Evolutionary conservation across 371 early-diverging fungal genomes (phyloP), one percentile per base, ranked within the genome.

Genomic region (Saksenaea oblongispora): DNA sequence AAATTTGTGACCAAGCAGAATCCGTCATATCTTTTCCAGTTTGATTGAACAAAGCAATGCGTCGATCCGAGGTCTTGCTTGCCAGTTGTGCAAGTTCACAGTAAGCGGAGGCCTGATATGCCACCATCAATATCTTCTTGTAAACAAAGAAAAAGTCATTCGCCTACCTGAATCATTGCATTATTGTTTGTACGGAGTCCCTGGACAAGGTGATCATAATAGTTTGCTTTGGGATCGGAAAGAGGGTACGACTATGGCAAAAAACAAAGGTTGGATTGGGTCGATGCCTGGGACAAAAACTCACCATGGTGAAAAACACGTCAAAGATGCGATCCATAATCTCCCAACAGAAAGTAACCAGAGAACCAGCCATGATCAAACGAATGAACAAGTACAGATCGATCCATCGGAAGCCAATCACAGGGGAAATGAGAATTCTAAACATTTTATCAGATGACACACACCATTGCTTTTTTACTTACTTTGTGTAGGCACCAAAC

Each of bases 1-100:
- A 79, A 36, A 85, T 70, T 17, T 70, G 78, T 36, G 73, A 64
- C 84, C 85, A 87, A 11, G 76, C 72, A 13, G 79, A 79, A n/a
- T 64, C 66, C 4, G 62, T 28, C 0, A 71, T 58, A 2, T 74
- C 71, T n/a, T 66, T 69, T n/a, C 68, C 62, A 10, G 75, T 70
- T 4, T 74, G 73, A 4, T 59, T 42, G 60, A 78, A 85, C 5
- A 85, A 61, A 0, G 70, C 69, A 3, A 37, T 39, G 27, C 87
- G 80, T 55, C 73, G 61, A 3, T 65, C 62, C 0, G 78, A 64
- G 1, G 57, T 35, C 35, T 78, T 72, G 18, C 69, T 66, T 7
- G 82, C 61, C 36, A 84, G 41, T 2, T 63, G 58, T 15, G 71
- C 76, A 9, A 87, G 64, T 56, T 87, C 87, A 18, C 79, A 73